Base-by-base conservation (phyloP, 805 yeast species). In the Barnettozyma californica region DNA sequence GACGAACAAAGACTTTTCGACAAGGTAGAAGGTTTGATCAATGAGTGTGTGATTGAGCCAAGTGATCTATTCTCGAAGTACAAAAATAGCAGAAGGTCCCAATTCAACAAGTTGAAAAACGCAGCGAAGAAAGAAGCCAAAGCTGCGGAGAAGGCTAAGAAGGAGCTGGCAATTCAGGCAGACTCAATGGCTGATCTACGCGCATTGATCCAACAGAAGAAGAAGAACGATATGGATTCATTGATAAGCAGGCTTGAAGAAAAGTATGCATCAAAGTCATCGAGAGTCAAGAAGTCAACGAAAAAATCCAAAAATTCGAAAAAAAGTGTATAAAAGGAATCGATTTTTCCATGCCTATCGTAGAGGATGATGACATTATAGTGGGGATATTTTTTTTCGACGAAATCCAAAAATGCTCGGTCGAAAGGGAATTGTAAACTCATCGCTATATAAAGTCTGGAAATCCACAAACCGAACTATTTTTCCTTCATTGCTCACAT, bases 1-100 rank as follows among this genome's bases (percentile, higher is more conserved):
- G 89, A 83, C 56, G 95, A 87, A 57, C 66, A 65, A 29, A 73
- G 96, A 35, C 72, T 86, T 40, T 77, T 75, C 48, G 63, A 62
- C 2, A 71, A 81, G 1, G 76, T 88, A 26, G 68, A 73, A 29
- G 68, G 68, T 13, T 68, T 81, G 37, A 64, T 77, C 14, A 62
- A 62, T 5, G 66, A 67, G 1, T 67, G 69, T 2, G 67, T 66
- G 5, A 63, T 76, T 29, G 68, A 68, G 18, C 46, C 61, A 8
- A 66, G 69, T 16, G 64, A 68, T 43, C 68, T 77, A 51, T 86
- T 80, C 74, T 69, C 66, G 7, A 68, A 67, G 38, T 83, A 83
- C 63, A 65, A 69, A 26, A 73, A 75, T 49, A 73, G 77, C 2
- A 68, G 86, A 35, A 66, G 68, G 42, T 64, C 74, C 13, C 69